phyloP scores from a whole-genome alignment of 202 grass and related monocot genomes.

The Cymbopogon flexuosus region DNA sequence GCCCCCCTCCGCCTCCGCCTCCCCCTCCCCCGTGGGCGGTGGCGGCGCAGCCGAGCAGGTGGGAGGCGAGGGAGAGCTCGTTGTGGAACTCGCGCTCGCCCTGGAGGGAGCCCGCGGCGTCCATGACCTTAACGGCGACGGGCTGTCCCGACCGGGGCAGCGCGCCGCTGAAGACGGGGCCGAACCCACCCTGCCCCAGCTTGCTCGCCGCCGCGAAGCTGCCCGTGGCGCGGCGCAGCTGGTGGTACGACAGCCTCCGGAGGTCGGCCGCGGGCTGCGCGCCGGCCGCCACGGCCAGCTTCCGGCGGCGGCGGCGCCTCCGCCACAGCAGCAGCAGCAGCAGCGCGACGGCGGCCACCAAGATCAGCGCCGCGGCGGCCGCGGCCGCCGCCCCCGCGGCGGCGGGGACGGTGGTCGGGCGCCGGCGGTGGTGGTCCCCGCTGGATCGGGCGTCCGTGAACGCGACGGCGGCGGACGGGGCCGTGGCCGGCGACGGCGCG shows the following conservation, averaged over 20 bases:
- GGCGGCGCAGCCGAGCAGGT: constrained; percentile 37
- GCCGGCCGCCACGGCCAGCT: background rate
- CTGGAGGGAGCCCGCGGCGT: constrained; percentile 79
- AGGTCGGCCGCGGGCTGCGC: constrained; percentile 23
- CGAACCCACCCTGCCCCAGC: constrained; percentile 58
- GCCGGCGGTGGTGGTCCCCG: background rate
- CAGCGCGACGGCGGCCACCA: constrained; percentile 18
- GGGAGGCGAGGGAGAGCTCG: constrained; percentile 77
- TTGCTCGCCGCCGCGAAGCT: constrained; percentile 56
- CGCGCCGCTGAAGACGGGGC: constrained; percentile 72
- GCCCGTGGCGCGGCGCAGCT: constrained; percentile 49
- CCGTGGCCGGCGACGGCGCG: constrained; percentile 15
- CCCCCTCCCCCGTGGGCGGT: background rate
- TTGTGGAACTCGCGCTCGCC: constrained; percentile 98
- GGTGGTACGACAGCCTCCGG: constrained; percentile 43
- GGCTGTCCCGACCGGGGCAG: constrained; percentile 45
- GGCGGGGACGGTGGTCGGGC: background rate
- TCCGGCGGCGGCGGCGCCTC: constrained; percentile 27
- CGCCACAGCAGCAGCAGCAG: constrained; percentile 35
- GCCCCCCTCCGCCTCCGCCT: background rate
- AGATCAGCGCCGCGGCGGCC: constrained; percentile 17
- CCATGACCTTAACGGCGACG: constrained; percentile 89
- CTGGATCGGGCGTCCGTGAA: background rate
- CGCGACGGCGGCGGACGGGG: background rate
- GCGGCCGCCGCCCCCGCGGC: constrained; percentile 9